phyloP scores from a whole-genome alignment of 306 rosid genomes.

The Citrullus colocynthis region DNA sequence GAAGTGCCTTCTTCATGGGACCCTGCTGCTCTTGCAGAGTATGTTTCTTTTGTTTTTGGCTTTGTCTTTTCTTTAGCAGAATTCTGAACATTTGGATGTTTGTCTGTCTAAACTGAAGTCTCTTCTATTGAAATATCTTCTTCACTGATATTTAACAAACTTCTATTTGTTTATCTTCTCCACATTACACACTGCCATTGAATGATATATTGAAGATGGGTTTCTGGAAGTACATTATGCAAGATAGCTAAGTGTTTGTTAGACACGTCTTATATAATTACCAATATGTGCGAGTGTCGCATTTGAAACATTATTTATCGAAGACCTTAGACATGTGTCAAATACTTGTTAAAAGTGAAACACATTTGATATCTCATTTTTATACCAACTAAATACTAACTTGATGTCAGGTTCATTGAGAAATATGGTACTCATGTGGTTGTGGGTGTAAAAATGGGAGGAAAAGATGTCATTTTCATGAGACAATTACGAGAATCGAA shows the following conservation, averaged over 20 bases:
- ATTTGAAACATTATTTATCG: background rate
- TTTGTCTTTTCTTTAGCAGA: background rate
- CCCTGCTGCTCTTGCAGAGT: constrained; percentile 79
- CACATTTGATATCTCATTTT: background rate
- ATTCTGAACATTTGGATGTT: background rate
- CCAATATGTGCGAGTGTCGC: background rate
- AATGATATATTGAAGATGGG: background rate
- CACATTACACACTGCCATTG: background rate
- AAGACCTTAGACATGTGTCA: background rate
- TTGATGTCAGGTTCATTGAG: constrained; percentile 64
- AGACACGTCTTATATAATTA: background rate
- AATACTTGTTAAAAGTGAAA: background rate
- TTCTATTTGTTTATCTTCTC: background rate
- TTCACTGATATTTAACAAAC: background rate
- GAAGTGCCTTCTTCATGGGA: constrained; percentile 79
- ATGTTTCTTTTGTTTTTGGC: background rate
- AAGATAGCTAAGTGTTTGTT: background rate
- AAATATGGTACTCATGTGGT: constrained; percentile 81
- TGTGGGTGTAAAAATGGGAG: constrained; percentile 96
- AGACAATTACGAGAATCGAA: constrained; percentile 59
- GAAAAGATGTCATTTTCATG: constrained; percentile 66
- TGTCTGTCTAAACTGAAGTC: background rate
- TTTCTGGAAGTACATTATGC: background rate
- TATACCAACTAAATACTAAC: background rate
- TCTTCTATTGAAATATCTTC: background rate